Evolutionary conservation across 805 yeast species (phyloP), one percentile per base, ranked within the genome.

Genomic region (Yamadazyma scolyti): DNA sequence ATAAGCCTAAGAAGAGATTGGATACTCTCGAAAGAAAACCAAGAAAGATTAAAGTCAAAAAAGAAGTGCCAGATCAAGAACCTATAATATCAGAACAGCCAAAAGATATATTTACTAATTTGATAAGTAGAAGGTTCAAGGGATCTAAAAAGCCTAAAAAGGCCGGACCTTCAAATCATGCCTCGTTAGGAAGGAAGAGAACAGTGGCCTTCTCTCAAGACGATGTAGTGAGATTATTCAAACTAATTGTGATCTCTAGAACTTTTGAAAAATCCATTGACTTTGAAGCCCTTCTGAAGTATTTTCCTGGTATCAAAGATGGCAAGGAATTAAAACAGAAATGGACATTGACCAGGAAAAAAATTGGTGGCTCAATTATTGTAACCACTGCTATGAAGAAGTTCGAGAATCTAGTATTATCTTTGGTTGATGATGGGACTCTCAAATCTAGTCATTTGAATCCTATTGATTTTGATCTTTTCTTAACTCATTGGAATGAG

Each of bases 321-420:
- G 58, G 71, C 2, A 73, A 67, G 6, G 60, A 67, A 8, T 56
- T 81, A 16, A 70, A 68, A 40, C 73, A 75, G 30, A 78, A 74
- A 37, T 89, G 96, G 96, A 75, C 82, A 2, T 64, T 73, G 12
- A 67, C 83, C 6, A 68, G 85, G 25, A 72, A 75, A 23, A 60
- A 50, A 49, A 47, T 64, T 44, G 67, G 72, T 38, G 70, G 72
- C 6, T 39, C 53, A 3, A 47, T 46, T 6, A 74, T 80, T 22
- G 93, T 93, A 0, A 54, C 58, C 10, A 65, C 70, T 30, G 82
- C 79, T 0, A 62, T 82, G 25, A 72, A 69, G 25, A 70, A 71
- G 9, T 89, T 93, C 80, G 90, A 84, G 45, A 65, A 64, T 13
- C 66, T 84, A 13, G 69, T 88, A 15, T 44, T 79, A 20, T 57